Conservation (phyloP, 1,284 basidiomycete species). For the Ceratobasidium sp. region DNA sequence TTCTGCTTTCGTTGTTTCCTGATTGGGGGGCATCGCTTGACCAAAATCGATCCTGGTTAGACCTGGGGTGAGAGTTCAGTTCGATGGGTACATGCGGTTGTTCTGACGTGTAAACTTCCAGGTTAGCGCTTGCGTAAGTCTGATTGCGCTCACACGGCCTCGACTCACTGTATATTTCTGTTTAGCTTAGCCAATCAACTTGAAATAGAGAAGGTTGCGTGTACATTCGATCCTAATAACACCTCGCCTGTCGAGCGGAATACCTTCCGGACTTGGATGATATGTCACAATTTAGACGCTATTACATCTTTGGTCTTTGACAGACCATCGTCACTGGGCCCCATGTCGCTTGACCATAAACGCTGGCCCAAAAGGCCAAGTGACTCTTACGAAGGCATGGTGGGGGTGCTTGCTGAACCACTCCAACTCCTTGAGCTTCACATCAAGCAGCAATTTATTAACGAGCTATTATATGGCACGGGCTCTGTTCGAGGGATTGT, state of each 20-base stretch:
- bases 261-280: constrained; percentile 28
- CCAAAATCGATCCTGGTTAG: constrained; percentile 30
- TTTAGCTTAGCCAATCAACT: constrained; percentile 13
- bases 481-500: background rate
- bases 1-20: constrained; percentile 24
- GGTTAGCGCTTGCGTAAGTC: constrained; percentile 23
- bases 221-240: background rate
- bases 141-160: background rate
- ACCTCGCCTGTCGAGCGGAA: constrained; percentile 9
- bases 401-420: constrained; percentile 5
- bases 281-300: constrained; percentile 26
- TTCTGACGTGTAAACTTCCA: background rate
- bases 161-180: background rate
- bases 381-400: constrained; percentile 14
- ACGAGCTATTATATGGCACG: background rate
- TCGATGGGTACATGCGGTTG: background rate
- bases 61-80: constrained; percentile 21
- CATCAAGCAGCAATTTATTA: constrained; percentile 4
- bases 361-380: background rate
- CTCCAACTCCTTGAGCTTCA: constrained; percentile 18
- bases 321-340: constrained; percentile 3
- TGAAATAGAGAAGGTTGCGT: constrained; percentile 2
- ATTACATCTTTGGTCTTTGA: constrained; percentile 19
- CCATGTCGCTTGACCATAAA: background rate
- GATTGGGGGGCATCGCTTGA: constrained; percentile 12